Base-by-base conservation (phyloP, 805 yeast genomes). In the Saturnispora silvae region DNA sequence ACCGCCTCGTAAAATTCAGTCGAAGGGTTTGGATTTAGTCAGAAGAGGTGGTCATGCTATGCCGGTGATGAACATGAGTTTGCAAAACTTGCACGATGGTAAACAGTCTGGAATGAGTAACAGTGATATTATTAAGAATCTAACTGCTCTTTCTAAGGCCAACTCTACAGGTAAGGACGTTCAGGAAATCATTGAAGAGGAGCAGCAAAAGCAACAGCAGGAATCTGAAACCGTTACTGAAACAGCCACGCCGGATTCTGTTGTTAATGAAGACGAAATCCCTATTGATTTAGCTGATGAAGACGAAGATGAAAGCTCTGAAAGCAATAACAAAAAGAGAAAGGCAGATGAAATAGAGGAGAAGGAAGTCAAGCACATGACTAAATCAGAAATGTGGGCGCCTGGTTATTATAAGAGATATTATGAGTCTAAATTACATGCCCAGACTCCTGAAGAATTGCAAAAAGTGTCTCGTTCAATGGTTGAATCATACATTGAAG, bases 371-470 rank as follows among this genome's bases (percentile, higher is more conserved):
- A 41, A 27, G 3, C 15, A 60, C 26, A 18, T 36, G 10, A 22
- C 39, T 6, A 36, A 36, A 25, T 36, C 39, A 24, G 72, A 76
- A 46, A 59, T 84, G 44, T 80, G 83, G 76, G 94, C 85, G 54
- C 79, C 92, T 0, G 98, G 98, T 0, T 92, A 83, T 58, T 72
- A 72, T 35, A 74, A 70, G 38, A 65, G 99, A 34, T 92, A 92
- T 57, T 92, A 92, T 53, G 63, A 67, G 41, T 63, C 70, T 28
- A 92, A 92, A 58, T 85, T 86, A 52, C 71, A 72, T 41, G 65
- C 76, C 7, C 49, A 60, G 3, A 66, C 69, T 17, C 69, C 68
- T 3, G 78, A 75, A 33, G 72, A 68, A 35, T 68, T 81, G 31
- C 65, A 68, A 2, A 59, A 63, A 15, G 63, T 72, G 16, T 68